These are phyloP conservation scores for Evernia prunastri DNA, from an alignment of 495 filamentous ascomycete species.

Conservation along the genomic window DNA sequence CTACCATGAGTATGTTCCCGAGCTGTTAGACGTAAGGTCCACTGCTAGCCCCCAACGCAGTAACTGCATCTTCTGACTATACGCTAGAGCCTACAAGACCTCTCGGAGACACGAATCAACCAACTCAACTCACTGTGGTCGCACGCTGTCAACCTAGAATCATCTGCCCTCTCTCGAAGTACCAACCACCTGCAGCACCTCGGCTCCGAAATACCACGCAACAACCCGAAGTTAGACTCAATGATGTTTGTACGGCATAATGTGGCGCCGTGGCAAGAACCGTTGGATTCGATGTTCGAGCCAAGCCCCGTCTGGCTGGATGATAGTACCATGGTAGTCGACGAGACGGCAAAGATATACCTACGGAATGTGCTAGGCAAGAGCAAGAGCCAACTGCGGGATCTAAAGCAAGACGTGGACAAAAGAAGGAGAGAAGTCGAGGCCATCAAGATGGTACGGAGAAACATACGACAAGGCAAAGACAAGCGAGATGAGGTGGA, in stretches of 20 bases:
- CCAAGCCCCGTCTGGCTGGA: conserved; percentile 97
- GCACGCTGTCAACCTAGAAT: conserved; percentile 71
- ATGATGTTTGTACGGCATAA: conserved; percentile 98
- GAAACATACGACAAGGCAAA: conserved; percentile 68
- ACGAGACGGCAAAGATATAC: conserved; percentile 82
- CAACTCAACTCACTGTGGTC: conserved; percentile 85
- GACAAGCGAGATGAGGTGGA: conserved; percentile 81
- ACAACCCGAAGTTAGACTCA: conserved; percentile 81
- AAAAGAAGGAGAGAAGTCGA: conserved; percentile 80
- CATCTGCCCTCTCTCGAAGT: conserved; percentile 61
- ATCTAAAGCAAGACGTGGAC: conserved; percentile 73
- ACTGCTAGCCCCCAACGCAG: conserved; percentile 4
- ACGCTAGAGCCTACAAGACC: conserved; percentile 67
- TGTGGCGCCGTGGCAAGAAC: conserved; percentile 70
- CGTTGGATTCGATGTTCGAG: conserved; percentile 77
- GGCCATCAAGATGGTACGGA: conserved; percentile 58
- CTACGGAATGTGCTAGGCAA: conserved; percentile 86
- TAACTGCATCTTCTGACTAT: conserved; percentile 15
- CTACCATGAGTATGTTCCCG: conserved; percentile 93
- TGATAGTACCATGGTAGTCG: conserved; percentile 71
- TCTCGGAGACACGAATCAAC: conserved; percentile 77
- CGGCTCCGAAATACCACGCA: conserved; percentile 75
- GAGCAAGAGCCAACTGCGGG: conserved; percentile 73
- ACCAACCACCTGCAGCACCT: conserved; percentile 63
- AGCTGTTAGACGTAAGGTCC: conserved; percentile 71